Evolutionary conservation across 495 filamentous ascomycete genomes (phyloP), one percentile per base, ranked within the genome.

Genomic region (Xylaria sp.): DNA sequence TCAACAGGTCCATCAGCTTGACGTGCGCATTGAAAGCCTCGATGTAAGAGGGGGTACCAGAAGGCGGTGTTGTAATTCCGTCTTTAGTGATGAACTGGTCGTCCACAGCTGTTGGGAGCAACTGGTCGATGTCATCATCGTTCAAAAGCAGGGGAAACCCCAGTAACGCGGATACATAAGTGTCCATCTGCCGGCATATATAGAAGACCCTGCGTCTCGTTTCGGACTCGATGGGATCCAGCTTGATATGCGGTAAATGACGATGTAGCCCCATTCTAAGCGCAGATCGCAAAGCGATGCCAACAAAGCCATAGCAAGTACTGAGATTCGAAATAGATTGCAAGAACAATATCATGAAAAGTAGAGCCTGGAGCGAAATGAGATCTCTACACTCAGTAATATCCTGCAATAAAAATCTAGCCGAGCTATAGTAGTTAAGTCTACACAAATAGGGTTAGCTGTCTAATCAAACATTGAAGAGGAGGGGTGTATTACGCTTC

Each of bases 281-380:
- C 21, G 94, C 90, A 9, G 94, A 95, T 48, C 94, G 90, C 31
- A 97, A 84, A 17, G 93, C 95, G 71, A 98, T 93, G 26, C 94
- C 95, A 61, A 98, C 87, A 80, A 96, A 97, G 0, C 94, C 92
- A 79, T 97, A 98, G 79, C 95, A 98, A 26, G 92, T 96, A 74
- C 93, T 95, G 65, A 98, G 84, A 75, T 96, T 94, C 8, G 94
- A 93, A 19, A 96, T 94, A 0, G 92, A 93, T 70, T 98, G 95
- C 0, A 98, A 85, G 77, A 97, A 98, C 1, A 97, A 82, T 52
- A 97, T 92, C 92, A 97, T 97, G 82, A 94, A 97, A 33, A 97
- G 83, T 35, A 98, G 88, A 0, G 92, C 91, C 77, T 98, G 95
- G 19, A 98, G 84, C 3, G 93, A 94, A 15, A 82, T 87, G 57